Percentiles rank a stretch among this genome's conserved stretches.
These are phyloP conservation scores for Cucurbita argyrosperma DNA, from an alignment of 306 rosid species.

Conservation along the genomic window DNA sequence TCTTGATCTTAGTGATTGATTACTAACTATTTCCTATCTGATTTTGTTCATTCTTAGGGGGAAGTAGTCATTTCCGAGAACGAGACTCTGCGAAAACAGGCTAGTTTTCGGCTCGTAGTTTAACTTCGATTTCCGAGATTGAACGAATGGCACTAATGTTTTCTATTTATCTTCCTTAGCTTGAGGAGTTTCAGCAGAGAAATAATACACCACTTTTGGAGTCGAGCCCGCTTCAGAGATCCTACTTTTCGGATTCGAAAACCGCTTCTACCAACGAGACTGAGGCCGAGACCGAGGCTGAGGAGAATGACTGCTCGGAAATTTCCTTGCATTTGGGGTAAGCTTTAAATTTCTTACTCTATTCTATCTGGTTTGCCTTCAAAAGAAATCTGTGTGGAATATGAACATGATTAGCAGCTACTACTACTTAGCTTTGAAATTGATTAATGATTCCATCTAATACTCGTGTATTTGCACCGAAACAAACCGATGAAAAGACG, in stretches of 20 bases:
- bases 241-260: neutral
- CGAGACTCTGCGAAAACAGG: constrained; percentile 42
- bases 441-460: neutral
- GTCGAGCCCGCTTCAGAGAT: neutral
- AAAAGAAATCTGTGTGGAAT: neutral
- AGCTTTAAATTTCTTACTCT: neutral
- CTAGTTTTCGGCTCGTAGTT: neutral
- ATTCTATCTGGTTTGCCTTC: neutral
- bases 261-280: neutral
- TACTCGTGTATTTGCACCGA: neutral
- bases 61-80: constrained; percentile 40
- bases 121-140: neutral
- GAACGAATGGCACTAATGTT: neutral
- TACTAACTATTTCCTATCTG: neutral
- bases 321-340: constrained; percentile 57
- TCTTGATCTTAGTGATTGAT: neutral
- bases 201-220: neutral
- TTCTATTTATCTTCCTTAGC: neutral
- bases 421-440: neutral
- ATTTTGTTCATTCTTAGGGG: constrained; percentile 21
- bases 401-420: neutral
- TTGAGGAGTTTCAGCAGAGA: neutral
- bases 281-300: constrained; percentile 9
- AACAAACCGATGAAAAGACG: no score
- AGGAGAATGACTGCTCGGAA: constrained; percentile 39